phyloP scores from a whole-genome alignment of 148 eudicot species.

The Dysphania ambrosioides region DNA sequence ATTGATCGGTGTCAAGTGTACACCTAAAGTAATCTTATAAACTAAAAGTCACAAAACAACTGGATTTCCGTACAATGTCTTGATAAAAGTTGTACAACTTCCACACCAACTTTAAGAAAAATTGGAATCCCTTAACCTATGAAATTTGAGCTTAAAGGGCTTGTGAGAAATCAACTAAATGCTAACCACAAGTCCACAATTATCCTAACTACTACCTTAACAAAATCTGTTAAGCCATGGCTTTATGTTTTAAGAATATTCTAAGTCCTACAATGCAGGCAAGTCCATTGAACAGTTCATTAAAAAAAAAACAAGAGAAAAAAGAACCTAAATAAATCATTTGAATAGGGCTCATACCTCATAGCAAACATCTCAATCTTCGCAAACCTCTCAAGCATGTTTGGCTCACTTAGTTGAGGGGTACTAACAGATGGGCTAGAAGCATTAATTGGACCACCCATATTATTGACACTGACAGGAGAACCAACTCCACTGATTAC shows the following conservation, averaged over 20 bases:
- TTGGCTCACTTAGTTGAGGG: slow-evolving; percentile 49
- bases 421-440: slow-evolving; percentile 77
- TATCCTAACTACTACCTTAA: background rate
- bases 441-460: slow-evolving; percentile 66
- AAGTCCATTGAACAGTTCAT: background rate
- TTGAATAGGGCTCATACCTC: slow-evolving; percentile 46
- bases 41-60: background rate
- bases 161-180: background rate
- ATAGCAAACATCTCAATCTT: slow-evolving; percentile 58
- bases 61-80: background rate
- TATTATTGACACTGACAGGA: slow-evolving; percentile 80
- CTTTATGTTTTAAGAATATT: background rate
- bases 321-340: background rate
- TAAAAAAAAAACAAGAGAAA: too few species aligned
- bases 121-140: background rate
- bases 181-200: background rate
- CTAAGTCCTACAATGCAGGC: slow-evolving; percentile 9
- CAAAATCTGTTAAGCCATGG: background rate
- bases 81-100: background rate
- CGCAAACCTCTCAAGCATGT: slow-evolving; percentile 65
- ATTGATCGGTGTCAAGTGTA: background rate
- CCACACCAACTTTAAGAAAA: background rate
- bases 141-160: background rate
- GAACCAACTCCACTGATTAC: slow-evolving; percentile 78
- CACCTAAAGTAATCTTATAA: background rate